A percentile compares a stretch with the other conserved stretches of the same genome.
phyloP scores from a whole-genome alignment of 2,329 filamentous ascomycete genomes.

The Penicillium vulpinum region DNA sequence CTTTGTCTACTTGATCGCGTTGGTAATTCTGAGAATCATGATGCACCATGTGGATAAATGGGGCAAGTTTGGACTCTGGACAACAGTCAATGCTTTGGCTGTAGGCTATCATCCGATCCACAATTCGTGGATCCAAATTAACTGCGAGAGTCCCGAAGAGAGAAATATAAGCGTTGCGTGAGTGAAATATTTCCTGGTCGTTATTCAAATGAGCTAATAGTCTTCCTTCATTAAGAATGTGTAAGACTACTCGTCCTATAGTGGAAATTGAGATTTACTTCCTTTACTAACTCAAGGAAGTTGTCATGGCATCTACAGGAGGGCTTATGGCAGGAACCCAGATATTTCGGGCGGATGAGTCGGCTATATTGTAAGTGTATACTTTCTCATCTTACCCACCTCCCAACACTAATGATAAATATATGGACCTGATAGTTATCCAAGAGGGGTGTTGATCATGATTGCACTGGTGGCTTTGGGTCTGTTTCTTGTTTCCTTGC shows the following conservation, averaged over 20 bases:
- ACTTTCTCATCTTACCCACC: background rate
- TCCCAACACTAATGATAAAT: background rate
- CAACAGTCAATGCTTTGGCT: conserved; percentile 52
- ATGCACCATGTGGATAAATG: conserved; percentile 51
- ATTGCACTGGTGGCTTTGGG: conserved; percentile 49
- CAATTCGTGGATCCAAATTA: conserved; percentile 56
- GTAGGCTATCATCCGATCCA: conserved; percentile 57
- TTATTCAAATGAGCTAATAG: conserved; percentile 6
- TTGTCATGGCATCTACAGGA: conserved; percentile 53
- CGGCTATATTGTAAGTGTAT: conserved; percentile 36
- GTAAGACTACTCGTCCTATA: conserved; percentile 12
- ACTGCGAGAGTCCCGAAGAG: conserved; percentile 50
- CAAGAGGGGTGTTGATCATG: conserved; percentile 48
- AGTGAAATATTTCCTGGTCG: conserved; percentile 16
- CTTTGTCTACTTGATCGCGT: conserved; percentile 46
- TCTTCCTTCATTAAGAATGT: conserved; percentile 38
- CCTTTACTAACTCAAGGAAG: conserved; percentile 10
- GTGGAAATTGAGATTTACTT: background rate
- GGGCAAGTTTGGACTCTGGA: conserved; percentile 55
- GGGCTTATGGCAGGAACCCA: conserved; percentile 55
- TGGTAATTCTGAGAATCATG: conserved; percentile 44
- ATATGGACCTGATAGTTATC: conserved; percentile 36
- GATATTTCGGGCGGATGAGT: conserved; percentile 49
- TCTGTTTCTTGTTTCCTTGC: conserved; percentile 42
- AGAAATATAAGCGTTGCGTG: conserved; percentile 53